Conservation (phyloP, 441 rosid genomes). For the Heliophila coronopifolia region DNA sequence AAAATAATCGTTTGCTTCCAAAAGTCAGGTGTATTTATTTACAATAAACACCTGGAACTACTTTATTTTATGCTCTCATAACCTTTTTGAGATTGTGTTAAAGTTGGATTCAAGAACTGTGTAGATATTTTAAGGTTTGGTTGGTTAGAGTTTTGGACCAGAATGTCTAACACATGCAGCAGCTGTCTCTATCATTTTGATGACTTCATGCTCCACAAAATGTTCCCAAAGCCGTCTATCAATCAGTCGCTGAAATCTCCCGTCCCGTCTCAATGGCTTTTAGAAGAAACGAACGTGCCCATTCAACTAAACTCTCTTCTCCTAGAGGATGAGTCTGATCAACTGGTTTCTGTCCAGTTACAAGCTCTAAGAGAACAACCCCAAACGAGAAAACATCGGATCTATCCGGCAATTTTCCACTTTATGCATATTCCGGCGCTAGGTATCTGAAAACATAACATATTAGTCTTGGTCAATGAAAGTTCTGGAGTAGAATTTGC, state of each 20-base stretch:
- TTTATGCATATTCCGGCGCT: constrained; percentile 97
- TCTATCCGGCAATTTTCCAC: constrained; percentile 94
- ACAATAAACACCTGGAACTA: constrained; percentile 9
- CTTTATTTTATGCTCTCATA: constrained; percentile 15
- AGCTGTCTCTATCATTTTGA: constrained; percentile 80
- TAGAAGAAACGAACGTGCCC: constrained; percentile 79
- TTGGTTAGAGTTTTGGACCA: constrained; percentile 51
- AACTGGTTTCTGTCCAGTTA: constrained; percentile 91
- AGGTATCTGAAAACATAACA: constrained; percentile 70
- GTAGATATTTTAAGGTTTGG: no score
- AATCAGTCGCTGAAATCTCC: constrained; percentile 43
- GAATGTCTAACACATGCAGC: constrained; percentile 90
- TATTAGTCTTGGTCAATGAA: no score
- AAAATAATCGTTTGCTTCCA: background rate
- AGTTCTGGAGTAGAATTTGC: no score
- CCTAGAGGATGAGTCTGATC: constrained; percentile 45
- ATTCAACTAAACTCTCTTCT: constrained; percentile 84
- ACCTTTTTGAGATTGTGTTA: constrained; percentile 32
- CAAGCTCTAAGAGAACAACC: constrained; percentile 86
- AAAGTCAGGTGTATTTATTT: background rate
- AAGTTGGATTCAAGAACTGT: constrained; percentile 1
- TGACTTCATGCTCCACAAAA: constrained; percentile 61
- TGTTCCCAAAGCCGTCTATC: constrained; percentile 59
- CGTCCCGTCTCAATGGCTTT: constrained; percentile 64
- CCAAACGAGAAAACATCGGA: constrained; percentile 98